These are phyloP conservation scores for Podospora fimiseda DNA, from an alignment of 495 filamentous ascomycete genomes.

Conservation along the genomic window DNA sequence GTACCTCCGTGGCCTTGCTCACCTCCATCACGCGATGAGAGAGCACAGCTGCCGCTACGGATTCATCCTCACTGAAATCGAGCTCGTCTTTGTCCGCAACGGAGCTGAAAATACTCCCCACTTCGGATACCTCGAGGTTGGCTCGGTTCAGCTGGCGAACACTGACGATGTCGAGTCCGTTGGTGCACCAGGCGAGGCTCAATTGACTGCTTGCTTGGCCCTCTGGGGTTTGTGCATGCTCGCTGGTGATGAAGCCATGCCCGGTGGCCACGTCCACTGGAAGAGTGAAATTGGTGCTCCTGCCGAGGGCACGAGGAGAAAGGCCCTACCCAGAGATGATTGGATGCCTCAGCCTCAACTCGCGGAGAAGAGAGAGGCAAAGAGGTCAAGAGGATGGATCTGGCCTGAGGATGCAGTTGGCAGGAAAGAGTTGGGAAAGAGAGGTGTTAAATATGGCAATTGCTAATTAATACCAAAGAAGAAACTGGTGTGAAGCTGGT, in stretches of 20 bases:
- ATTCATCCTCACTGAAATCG: slow-evolving; percentile 92
- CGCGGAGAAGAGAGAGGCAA: slow-evolving; percentile 77
- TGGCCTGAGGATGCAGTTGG: slow-evolving; percentile 63
- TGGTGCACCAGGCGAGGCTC: slow-evolving; percentile 21
- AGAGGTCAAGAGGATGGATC: slow-evolving; percentile 76
- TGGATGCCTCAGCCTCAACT: slow-evolving; percentile 86
- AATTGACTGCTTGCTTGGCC: slow-evolving; percentile 50
- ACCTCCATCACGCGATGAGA: slow-evolving; percentile 83
- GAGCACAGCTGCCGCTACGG: slow-evolving; percentile 88
- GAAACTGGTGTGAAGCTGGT: background rate
- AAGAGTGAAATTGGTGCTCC: slow-evolving; percentile 76
- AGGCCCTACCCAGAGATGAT: slow-evolving; percentile 62
- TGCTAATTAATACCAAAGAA: slow-evolving; percentile 18
- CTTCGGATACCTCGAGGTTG: slow-evolving; percentile 79
- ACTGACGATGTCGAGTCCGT: slow-evolving; percentile 17
- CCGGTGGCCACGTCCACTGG: slow-evolving; percentile 61
- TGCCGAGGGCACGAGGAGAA: slow-evolving; percentile 65
- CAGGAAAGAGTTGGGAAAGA: slow-evolving; percentile 51
- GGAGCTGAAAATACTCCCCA: slow-evolving; percentile 66
- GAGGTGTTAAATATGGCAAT: slow-evolving; percentile 46
- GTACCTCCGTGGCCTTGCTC: slow-evolving; percentile 76
- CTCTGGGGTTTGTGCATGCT: slow-evolving; percentile 65
- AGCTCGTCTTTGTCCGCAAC: slow-evolving; percentile 82
- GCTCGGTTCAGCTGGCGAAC: slow-evolving; percentile 49
- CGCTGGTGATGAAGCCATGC: slow-evolving; percentile 64